phyloP scores from a whole-genome alignment of 2,329 filamentous ascomycete genomes.

The Rachicladosporium sp. region DNA sequence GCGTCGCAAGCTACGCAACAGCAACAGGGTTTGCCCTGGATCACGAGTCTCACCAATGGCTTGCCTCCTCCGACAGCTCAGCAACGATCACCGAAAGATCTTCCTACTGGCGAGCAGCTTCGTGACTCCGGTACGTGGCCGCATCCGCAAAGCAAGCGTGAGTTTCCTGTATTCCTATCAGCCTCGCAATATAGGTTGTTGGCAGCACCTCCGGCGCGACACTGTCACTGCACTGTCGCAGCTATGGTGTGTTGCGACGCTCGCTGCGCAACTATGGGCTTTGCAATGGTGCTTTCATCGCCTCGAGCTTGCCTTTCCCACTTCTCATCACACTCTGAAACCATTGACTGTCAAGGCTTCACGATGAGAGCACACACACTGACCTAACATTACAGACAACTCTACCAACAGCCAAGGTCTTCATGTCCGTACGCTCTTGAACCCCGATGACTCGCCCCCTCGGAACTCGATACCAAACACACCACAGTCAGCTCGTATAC shows the following conservation, averaged over 20 bases:
- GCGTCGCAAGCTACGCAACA: constrained; percentile 12
- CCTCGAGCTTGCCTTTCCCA: background rate
- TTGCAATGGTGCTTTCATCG: too few relatives aligned
- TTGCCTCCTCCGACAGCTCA: constrained; percentile 14
- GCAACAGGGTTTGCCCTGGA: constrained; percentile 22
- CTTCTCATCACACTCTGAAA: constrained; percentile 9
- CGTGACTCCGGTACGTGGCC: constrained; percentile 27
- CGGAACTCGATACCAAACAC: constrained; percentile 32
- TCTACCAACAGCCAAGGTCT: constrained; percentile 34
- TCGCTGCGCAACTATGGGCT: too few relatives aligned
- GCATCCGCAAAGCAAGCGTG: constrained; percentile 26
- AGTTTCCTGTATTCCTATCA: constrained; percentile 10
- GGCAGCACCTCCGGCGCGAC: background rate
- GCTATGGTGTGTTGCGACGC: too few relatives aligned
- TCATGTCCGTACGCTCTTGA: constrained; percentile 38
- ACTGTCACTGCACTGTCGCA: too few relatives aligned
- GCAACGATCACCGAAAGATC: constrained; percentile 20
- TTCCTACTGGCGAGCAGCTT: constrained; percentile 18
- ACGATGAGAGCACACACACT: too few relatives aligned
- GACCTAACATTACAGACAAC: constrained; percentile 15
- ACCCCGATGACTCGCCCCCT: constrained; percentile 37
- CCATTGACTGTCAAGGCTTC: background rate
- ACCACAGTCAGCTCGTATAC: constrained; percentile 27
- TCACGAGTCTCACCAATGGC: constrained; percentile 25
- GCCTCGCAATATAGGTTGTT: background rate